phyloP scores from a whole-genome alignment of 1,284 basidiomycete genomes.

The Leccinum variabile region DNA sequence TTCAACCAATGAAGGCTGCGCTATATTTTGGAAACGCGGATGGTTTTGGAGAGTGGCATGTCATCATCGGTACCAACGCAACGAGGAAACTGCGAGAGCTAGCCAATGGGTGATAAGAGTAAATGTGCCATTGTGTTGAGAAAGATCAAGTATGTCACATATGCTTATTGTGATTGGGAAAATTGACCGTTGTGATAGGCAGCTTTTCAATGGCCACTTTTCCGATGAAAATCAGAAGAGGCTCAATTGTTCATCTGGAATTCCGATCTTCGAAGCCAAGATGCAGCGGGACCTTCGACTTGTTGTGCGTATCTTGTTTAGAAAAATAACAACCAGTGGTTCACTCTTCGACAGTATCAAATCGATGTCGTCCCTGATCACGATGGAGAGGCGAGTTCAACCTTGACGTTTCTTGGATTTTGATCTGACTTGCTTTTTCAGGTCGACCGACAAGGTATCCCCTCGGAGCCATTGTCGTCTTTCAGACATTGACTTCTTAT shows the following conservation, averaged over 20 bases:
- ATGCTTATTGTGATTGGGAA: neutral
- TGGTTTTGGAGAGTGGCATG: constrained; percentile 54
- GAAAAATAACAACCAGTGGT: constrained; percentile 2
- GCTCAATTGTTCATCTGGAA: constrained; percentile 47
- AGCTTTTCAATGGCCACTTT: constrained; percentile 66
- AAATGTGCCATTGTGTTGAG: constrained; percentile 51
- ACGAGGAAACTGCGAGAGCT: constrained; percentile 44
- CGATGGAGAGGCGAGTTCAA: constrained; percentile 44
- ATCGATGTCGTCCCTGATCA: constrained; percentile 58
- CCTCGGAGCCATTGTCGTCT: neutral
- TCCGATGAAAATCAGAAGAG: constrained; percentile 67
- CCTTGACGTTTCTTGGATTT: neutral
- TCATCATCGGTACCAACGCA: constrained; percentile 48
- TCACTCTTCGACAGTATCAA: constrained; percentile 50
- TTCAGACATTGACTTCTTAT: neutral
- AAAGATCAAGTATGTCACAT: constrained; percentile 52
- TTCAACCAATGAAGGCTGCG: constrained; percentile 50
- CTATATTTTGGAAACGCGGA: constrained; percentile 52
- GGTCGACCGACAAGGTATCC: constrained; percentile 56
- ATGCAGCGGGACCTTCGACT: constrained; percentile 61
- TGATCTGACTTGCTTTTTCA: constrained; percentile 21
- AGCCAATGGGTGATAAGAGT: constrained; percentile 41
- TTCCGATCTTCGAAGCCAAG: constrained; percentile 69
- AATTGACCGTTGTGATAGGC: constrained; percentile 38
- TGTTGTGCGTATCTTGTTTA: constrained; percentile 44